Percentiles rank a stretch among this genome's conserved stretches.
These are phyloP conservation scores for Cenchrus americanus DNA, from an alignment of 176 grass and related monocot genomes.

Conservation along the genomic window DNA sequence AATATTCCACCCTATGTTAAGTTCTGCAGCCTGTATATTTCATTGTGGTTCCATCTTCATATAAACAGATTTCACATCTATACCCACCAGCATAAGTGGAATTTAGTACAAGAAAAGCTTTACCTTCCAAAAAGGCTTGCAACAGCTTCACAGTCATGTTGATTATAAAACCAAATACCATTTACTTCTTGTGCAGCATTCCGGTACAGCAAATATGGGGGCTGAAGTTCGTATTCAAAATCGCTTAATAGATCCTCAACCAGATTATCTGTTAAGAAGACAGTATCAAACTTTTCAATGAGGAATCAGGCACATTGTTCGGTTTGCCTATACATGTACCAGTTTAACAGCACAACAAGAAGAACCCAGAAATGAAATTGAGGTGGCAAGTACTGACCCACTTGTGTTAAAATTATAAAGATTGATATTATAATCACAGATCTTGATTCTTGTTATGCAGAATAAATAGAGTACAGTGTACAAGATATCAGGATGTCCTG, in stretches of 20 bases:
- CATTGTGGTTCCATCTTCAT: not conserved
- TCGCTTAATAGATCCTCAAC: conserved; percentile 88
- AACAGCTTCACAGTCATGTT: conserved; percentile 78
- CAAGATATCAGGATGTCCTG: not conserved
- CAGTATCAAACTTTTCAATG: conserved; percentile 19
- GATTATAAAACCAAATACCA: conserved; percentile 98
- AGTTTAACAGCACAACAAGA: not conserved
- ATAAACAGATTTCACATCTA: not conserved
- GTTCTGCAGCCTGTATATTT: not conserved
- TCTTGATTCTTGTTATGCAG: not conserved
- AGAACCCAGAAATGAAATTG: not conserved
- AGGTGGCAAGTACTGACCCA: not conserved
- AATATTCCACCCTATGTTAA: not conserved
- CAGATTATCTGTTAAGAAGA: conserved; percentile 74
- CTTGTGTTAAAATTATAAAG: not conserved
- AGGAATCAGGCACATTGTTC: not conserved
- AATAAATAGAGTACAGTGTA: not conserved
- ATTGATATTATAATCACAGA: conserved; percentile 13
- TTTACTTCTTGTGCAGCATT: conserved; percentile 92
- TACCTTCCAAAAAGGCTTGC: conserved; percentile 84
- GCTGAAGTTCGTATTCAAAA: conserved; percentile 95
- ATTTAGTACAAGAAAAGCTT: not conserved
- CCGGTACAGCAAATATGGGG: conserved; percentile 84
- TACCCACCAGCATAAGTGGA: not conserved
- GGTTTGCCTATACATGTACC: not conserved